These are phyloP conservation scores for Wickerhamiella spandovensis DNA, from an alignment of 805 yeast genomes.

Conservation along the genomic window DNA sequence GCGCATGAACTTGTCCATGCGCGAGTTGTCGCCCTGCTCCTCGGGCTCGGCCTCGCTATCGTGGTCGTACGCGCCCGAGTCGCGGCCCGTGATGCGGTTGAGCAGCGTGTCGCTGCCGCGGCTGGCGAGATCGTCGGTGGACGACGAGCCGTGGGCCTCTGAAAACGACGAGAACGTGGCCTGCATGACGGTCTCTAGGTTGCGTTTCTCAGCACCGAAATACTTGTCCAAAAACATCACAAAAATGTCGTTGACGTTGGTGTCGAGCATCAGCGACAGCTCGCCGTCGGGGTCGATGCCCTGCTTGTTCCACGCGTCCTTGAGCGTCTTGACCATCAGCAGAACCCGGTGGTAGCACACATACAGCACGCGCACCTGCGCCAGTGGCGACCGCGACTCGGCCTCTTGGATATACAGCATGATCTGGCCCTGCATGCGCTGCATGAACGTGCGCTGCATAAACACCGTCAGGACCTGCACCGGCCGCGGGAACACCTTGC, in stretches of 20 bases:
- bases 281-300: slow-evolving; percentile 28
- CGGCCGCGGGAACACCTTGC: slow-evolving; percentile 58
- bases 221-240: slow-evolving; percentile 54
- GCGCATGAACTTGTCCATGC: slow-evolving; percentile 5
- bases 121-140: background rate
- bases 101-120: background rate
- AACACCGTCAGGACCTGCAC: slow-evolving; percentile 55
- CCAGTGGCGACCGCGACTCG: slow-evolving; percentile 45
- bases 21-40: background rate
- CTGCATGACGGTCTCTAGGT: slow-evolving; percentile 36
- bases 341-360: slow-evolving; percentile 46
- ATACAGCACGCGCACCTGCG: slow-evolving; percentile 66
- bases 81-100: background rate
- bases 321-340: slow-evolving; percentile 49
- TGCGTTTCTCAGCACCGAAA: slow-evolving; percentile 57
- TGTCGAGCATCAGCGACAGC: slow-evolving; percentile 44
- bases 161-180: slow-evolving; percentile 35
- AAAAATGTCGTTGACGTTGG: slow-evolving; percentile 59
- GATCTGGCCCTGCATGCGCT: slow-evolving; percentile 36
- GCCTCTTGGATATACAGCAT: slow-evolving; percentile 50
- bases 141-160: slow-evolving; percentile 19
- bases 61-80: slow-evolving; percentile 1
- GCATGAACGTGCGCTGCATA: slow-evolving; percentile 64
- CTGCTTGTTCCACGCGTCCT: slow-evolving; percentile 35
- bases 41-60: slow-evolving; percentile 3